phyloP scores from a whole-genome alignment of 2,329 filamentous ascomycete genomes.

The Ophiosphaerella narmari region DNA sequence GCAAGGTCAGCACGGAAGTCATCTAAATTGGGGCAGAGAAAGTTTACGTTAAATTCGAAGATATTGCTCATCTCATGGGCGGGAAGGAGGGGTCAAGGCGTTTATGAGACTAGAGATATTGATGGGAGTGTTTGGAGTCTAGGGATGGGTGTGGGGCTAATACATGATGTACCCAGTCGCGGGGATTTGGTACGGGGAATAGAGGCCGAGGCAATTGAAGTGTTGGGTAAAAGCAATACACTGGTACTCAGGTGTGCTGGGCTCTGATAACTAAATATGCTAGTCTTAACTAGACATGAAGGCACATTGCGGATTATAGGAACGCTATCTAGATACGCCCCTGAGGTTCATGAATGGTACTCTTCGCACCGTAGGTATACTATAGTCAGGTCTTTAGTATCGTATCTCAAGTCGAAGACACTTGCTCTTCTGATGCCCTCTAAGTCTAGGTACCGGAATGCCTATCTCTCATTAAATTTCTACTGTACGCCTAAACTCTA shows the following conservation, averaged over 20 bases:
- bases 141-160: constrained; percentile 87
- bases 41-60: constrained; percentile 29
- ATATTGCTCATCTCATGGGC: constrained; percentile 36
- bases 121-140: constrained; percentile 60
- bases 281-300: no score
- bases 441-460: no score
- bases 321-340: no score
- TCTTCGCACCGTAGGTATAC: no score
- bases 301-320: no score
- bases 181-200: constrained; percentile 35
- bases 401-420: no score
- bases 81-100: constrained; percentile 31
- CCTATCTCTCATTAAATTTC: no score
- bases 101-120: constrained; percentile 34
- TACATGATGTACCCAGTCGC: constrained; percentile 55
- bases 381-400: no score
- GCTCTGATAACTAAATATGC: constrained; percentile 1
- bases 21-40: constrained; percentile 32
- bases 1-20: constrained; percentile 29
- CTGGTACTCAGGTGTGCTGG: constrained; percentile 21
- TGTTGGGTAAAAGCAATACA: constrained; percentile 22
- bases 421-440: no score
- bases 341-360: no score
- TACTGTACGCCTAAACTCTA: no score
- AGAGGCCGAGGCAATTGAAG: constrained; percentile 33